These are phyloP conservation scores for Mrakiaceae sp. DNA, from an alignment of 1,284 basidiomycete species.

Conservation along the genomic window DNA sequence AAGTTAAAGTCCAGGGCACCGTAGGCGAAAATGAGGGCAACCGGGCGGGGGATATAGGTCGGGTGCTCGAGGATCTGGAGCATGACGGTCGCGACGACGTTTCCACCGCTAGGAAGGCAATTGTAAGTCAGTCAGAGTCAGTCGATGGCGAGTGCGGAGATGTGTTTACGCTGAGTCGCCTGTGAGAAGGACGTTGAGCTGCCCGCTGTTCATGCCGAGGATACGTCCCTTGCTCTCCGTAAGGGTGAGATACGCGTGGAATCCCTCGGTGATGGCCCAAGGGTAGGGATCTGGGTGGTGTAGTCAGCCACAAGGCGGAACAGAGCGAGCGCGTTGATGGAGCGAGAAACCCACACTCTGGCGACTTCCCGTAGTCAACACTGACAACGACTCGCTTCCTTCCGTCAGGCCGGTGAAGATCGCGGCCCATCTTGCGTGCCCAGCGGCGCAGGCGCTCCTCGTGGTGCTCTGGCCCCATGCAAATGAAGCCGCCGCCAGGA, in stretches of 20 bases:
- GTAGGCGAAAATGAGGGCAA: conserved; percentile 67
- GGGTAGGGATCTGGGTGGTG: conserved; percentile 69
- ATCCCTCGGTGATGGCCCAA: conserved; percentile 87
- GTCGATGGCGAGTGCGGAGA: neutral
- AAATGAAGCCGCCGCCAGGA: conserved; percentile 91
- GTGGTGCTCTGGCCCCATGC: conserved; percentile 89
- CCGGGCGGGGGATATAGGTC: conserved; percentile 45
- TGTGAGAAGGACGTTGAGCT: conserved; percentile 61
- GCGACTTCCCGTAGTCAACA: conserved; percentile 91
- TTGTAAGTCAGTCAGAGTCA: neutral
- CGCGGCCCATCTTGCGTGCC: conserved; percentile 56
- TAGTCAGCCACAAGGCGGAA: conserved; percentile 11
- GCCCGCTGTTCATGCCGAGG: conserved; percentile 63
- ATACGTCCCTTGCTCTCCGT: conserved; percentile 65
- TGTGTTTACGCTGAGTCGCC: conserved; percentile 75
- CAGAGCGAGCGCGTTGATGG: conserved; percentile 4
- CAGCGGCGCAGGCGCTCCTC: conserved; percentile 85
- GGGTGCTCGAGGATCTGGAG: conserved; percentile 68
- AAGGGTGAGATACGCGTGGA: conserved; percentile 74
- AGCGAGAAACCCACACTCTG: conserved; percentile 57
- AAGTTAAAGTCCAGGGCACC: conserved; percentile 85
- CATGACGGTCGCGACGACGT: conserved; percentile 69
- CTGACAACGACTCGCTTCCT: conserved; percentile 58
- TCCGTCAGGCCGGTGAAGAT: neutral
- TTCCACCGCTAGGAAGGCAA: conserved; percentile 53